These are phyloP conservation scores for Fusarium penzigii DNA, from an alignment of 2,329 filamentous ascomycete genomes.

Conservation along the genomic window DNA sequence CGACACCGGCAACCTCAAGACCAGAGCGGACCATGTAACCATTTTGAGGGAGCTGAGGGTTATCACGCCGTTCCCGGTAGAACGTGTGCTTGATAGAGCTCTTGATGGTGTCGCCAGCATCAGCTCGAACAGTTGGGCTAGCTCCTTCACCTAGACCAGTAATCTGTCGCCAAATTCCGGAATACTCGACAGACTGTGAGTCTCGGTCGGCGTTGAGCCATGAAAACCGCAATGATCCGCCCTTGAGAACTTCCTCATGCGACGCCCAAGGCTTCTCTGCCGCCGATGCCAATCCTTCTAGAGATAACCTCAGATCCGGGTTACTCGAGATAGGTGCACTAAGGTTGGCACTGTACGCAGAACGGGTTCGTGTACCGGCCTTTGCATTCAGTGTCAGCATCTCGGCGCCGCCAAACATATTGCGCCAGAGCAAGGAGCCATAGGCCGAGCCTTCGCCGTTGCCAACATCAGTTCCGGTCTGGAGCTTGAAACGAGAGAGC, in stretches of 20 bases:
- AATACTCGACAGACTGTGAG: constrained; percentile 78
- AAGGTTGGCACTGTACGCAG: constrained; percentile 85
- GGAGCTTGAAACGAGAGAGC: constrained; percentile 80
- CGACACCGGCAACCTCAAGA: constrained; percentile 84
- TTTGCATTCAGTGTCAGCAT: constrained; percentile 84
- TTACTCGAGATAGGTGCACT: constrained; percentile 82
- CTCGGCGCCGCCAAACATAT: constrained; percentile 93
- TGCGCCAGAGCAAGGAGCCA: constrained; percentile 81
- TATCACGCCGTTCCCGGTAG: constrained; percentile 77
- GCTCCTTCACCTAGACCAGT: constrained; percentile 76
- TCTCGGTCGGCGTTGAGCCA: constrained; percentile 69
- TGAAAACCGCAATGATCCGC: constrained; percentile 72
- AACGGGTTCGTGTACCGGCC: constrained; percentile 84
- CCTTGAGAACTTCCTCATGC: constrained; percentile 85
- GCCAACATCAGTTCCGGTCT: constrained; percentile 92
- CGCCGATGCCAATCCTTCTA: constrained; percentile 80
- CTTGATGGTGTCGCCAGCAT: constrained; percentile 91
- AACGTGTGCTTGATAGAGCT: constrained; percentile 82
- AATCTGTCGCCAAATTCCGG: constrained; percentile 82
- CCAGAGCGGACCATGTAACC: constrained; percentile 80
- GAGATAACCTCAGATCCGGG: constrained; percentile 74
- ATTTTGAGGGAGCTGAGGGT: constrained; percentile 77
- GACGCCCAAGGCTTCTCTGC: constrained; percentile 91
- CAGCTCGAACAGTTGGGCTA: constrained; percentile 76
- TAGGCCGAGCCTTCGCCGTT: constrained; percentile 94